These are phyloP conservation scores for Mortierella sp. DNA, from an alignment of 371 early-diverging fungal genomes.

Conservation along the genomic window DNA sequence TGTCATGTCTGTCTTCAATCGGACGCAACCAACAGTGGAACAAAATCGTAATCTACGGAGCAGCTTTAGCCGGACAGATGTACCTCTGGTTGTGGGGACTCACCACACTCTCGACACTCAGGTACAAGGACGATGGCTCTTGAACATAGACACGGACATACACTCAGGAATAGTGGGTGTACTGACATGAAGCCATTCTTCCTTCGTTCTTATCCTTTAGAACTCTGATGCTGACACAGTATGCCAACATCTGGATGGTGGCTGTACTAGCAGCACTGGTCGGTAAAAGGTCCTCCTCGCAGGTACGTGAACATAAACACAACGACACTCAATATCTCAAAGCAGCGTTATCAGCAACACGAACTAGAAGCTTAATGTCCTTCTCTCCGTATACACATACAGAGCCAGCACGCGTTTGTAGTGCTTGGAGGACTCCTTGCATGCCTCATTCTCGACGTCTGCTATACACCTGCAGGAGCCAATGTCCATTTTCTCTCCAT, in stretches of 20 bases:
- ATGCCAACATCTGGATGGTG: slow-evolving; percentile 53
- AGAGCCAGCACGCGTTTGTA: slow-evolving; percentile 39
- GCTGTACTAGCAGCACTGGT: slow-evolving; percentile 40
- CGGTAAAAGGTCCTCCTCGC: slow-evolving; percentile 35
- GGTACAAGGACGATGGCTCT: no score
- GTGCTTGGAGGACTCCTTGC: slow-evolving; percentile 42
- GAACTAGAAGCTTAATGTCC: no score
- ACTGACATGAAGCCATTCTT: not conserved
- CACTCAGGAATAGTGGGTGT: not conserved
- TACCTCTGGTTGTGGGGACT: slow-evolving; percentile 50
- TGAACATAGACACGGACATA: no score
- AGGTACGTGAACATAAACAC: no score
- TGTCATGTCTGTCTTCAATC: no score
- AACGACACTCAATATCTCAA: no score
- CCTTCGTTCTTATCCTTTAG: no score
- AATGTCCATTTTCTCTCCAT: slow-evolving; percentile 15
- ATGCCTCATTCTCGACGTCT: slow-evolving; percentile 43
- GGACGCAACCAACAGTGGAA: slow-evolving; percentile 28
- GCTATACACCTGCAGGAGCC: slow-evolving; percentile 38
- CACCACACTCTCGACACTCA: slow-evolving; percentile 39
- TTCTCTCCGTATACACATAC: not conserved
- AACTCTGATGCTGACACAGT: slow-evolving; percentile 55
- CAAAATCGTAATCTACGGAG: slow-evolving; percentile 38
- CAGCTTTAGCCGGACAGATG: slow-evolving; percentile 45
- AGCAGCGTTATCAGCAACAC: no score